Conservation (phyloP, 2,329 filamentous ascomycete species). For the Camptophora hylomeconis region DNA sequence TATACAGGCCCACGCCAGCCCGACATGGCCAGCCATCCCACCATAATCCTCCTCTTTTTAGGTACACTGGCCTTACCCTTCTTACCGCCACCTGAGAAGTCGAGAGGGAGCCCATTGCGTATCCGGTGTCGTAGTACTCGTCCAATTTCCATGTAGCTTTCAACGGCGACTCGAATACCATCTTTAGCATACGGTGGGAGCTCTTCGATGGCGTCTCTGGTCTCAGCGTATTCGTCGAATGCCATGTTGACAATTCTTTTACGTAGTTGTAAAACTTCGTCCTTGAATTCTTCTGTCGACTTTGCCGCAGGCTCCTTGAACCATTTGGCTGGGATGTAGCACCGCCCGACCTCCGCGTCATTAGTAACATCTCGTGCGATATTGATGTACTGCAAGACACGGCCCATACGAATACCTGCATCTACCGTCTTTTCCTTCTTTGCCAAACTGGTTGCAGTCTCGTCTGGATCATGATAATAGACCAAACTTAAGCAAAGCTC, state of each 20-base stretch:
- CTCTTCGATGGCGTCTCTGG: constrained; percentile 44
- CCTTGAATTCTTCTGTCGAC: constrained; percentile 3
- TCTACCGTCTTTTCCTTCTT: constrained; percentile 32
- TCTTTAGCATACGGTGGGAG: constrained; percentile 48
- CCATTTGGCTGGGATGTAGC: constrained; percentile 57
- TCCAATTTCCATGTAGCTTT: constrained; percentile 67
- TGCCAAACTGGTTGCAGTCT: no score
- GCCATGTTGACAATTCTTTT: constrained; percentile 45
- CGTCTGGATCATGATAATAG: constrained; percentile 38
- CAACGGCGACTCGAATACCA: constrained; percentile 55
- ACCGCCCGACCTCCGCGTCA: constrained; percentile 51
- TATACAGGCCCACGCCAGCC: constrained; percentile 16
- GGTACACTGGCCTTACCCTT: constrained; percentile 30
- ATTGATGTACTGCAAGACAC: constrained; percentile 65
- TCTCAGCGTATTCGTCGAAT: constrained; percentile 45
- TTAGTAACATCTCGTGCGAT: constrained; percentile 60
- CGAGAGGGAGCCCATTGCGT: constrained; percentile 9
- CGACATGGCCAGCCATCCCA: constrained; percentile 45
- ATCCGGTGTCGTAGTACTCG: constrained; percentile 27
- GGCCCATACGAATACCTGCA: constrained; percentile 53
- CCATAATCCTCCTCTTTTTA: constrained; percentile 35
- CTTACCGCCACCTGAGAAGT: constrained; percentile 16
- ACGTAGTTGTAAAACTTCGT: constrained; percentile 29
- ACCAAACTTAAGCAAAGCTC: constrained; percentile 55
- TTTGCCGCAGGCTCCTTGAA: constrained; percentile 42